Conservation (phyloP, 192 early-diverging fungal genomes). For the Coemansia sp. region DNA sequence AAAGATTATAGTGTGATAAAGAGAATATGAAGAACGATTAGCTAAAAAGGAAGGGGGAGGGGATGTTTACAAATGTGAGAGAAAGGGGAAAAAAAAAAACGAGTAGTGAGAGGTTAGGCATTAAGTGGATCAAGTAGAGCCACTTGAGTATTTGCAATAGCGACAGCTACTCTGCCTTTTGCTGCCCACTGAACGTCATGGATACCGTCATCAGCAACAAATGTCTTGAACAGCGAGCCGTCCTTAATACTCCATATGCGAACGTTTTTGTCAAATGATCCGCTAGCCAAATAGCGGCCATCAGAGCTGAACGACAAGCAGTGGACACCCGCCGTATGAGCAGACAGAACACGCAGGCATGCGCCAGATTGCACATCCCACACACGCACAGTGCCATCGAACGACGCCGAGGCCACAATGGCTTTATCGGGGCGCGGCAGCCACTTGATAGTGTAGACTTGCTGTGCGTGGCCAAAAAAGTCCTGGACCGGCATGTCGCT, state of each 20-base stretch:
- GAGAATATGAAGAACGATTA: not conserved
- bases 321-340: slow-evolving; percentile 71
- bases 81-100: not conserved
- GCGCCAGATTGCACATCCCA: slow-evolving; percentile 79
- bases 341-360: slow-evolving; percentile 69
- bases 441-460: slow-evolving; percentile 84
- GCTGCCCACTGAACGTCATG: slow-evolving; percentile 54
- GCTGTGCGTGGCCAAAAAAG: slow-evolving; percentile 65
- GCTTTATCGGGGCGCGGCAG: slow-evolving; percentile 62
- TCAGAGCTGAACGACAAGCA: slow-evolving; percentile 77
- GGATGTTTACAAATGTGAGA: slow-evolving; percentile 9
- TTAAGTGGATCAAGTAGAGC: slow-evolving; percentile 44
- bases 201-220: slow-evolving; percentile 45
- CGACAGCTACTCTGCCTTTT: slow-evolving; percentile 45
- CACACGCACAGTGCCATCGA: slow-evolving; percentile 79
- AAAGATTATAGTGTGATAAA: not conserved
- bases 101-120: not conserved
- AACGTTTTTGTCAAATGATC: slow-evolving; percentile 75
- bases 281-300: slow-evolving; percentile 72
- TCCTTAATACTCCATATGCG: slow-evolving; percentile 69
- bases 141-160: slow-evolving; percentile 41
- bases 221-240: slow-evolving; percentile 43
- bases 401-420: slow-evolving; percentile 73
- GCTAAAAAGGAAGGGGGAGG: not conserved
- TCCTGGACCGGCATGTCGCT: slow-evolving; percentile 32